Percentiles rank a stretch among this genome's conserved stretches.
Conservation (phyloP, 2,329 filamentous ascomycete species). For the Fusarium sp. region DNA sequence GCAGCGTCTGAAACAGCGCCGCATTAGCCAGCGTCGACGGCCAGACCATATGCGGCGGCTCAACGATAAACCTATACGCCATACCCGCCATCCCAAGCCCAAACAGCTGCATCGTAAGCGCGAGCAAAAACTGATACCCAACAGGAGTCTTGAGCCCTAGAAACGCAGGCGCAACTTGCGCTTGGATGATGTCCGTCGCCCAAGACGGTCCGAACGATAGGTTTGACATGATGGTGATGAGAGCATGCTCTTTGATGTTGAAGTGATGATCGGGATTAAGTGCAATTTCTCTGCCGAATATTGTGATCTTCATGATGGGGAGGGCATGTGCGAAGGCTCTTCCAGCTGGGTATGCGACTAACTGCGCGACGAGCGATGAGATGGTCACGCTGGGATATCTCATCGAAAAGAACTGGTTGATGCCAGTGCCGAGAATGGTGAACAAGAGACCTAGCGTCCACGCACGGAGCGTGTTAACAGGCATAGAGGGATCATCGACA, state of each 20-base stretch:
- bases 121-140: neutral
- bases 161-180: neutral
- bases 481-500: neutral
- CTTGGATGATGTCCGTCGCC: conserved; percentile 2
- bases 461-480: neutral
- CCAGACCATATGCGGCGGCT: conserved; percentile 4
- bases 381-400: neutral
- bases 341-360: neutral
- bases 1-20: neutral
- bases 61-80: neutral
- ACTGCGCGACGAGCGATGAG: neutral
- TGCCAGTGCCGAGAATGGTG: neutral
- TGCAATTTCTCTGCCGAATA: neutral
- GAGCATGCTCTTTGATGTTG: neutral
- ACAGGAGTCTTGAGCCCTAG: neutral
- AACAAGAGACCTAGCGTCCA: neutral
- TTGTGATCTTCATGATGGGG: neutral
- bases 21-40: neutral
- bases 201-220: neutral
- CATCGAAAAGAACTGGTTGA: conserved; percentile 1
- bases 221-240: neutral
- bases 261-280: conserved; percentile 1
- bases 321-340: neutral
- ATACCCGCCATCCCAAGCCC: conserved; percentile 3
- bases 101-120: neutral